These are phyloP conservation scores for Dactylellina sp. DNA, from an alignment of 2,329 filamentous ascomycete species.

Conservation along the genomic window DNA sequence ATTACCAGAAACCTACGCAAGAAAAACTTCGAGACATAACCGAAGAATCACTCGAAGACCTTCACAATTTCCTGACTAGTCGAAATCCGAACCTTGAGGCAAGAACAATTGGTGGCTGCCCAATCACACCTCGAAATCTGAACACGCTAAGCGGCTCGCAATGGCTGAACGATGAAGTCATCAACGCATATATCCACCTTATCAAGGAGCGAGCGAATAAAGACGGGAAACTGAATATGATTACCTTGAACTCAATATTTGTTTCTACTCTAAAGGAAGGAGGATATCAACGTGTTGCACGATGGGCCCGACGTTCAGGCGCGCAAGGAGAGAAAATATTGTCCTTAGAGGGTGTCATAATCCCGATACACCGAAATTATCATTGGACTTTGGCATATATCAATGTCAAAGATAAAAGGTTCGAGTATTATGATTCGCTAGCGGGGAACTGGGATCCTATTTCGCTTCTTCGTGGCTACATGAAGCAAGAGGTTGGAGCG, in stretches of 20 bases:
- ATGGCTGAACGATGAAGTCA: slow-evolving; percentile 61
- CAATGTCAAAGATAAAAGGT: slow-evolving; percentile 58
- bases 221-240: slow-evolving; percentile 44
- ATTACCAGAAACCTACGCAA: slow-evolving; percentile 25
- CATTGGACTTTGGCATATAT: slow-evolving; percentile 60
- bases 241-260: slow-evolving; percentile 57
- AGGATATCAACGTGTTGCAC: slow-evolving; percentile 56
- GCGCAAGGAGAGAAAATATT: slow-evolving; percentile 56
- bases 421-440: slow-evolving; percentile 60
- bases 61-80: slow-evolving; percentile 24
- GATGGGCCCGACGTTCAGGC: slow-evolving; percentile 56
- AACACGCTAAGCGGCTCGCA: slow-evolving; percentile 34
- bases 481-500: slow-evolving; percentile 57
- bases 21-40: slow-evolving; percentile 40
- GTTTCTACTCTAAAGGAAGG: slow-evolving; percentile 33
- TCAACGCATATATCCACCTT: slow-evolving; percentile 59
- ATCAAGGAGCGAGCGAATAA: slow-evolving; percentile 57
- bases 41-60: slow-evolving; percentile 21
- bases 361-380: slow-evolving; percentile 58
- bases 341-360: slow-evolving; percentile 57
- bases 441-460: slow-evolving; percentile 56
- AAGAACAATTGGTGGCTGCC: slow-evolving; percentile 36
- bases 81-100: slow-evolving; percentile 17
- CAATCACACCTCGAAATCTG: slow-evolving; percentile 54
- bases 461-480: slow-evolving; percentile 53